Evolutionary conservation across 2,329 filamentous ascomycete genomes (phyloP), one percentile per base, ranked within the genome.

Genomic region (Chaetothyriales sp.): DNA sequence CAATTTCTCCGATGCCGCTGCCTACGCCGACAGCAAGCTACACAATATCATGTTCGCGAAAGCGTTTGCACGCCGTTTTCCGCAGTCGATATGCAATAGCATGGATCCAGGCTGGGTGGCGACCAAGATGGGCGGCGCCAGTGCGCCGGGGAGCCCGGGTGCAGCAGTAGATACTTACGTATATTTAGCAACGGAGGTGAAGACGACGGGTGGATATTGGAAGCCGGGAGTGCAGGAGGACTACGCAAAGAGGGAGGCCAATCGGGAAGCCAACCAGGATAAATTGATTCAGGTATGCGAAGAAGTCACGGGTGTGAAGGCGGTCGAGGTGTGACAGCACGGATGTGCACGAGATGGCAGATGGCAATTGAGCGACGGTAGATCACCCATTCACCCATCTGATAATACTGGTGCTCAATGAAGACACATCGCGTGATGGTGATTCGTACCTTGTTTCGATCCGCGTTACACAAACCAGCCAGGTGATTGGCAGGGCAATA

Each of bases 41-140:
- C 76, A 80, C 54, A 72, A 77, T 54, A 65, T 77, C 29, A 68
- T 81, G 63, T 67, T 81, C 13, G 74, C 76, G 1, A 77, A 75
- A 51, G 75, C 73, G 2, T 75, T 81, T 53, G 70, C 76, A 10
- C 64, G 68, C 6, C 66, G 65, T 64, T 74, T 71, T 62, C 61
- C 66, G 1, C 61, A 69, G 6, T 70, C 76, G 0, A 64, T 71
- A 56, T 72, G 70, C 33, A 74, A 73, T 44, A 67, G 70, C 0
- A 65, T 76, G 47, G 70, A 77, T 59, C 76, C 76, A 0, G 76
- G 76, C 1, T 78, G 75, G 76, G 71, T 77, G 40, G 64, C 73
- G 8, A 77, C 75, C 0, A 77, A 77, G 62, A 76, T 77, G 71
- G 74, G 74, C 8, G 77, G 70, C 1, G 54, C 52, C 8, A 62